Conservation (phyloP, 179 eudicot genomes). For the Drosera spatulata region DNA sequence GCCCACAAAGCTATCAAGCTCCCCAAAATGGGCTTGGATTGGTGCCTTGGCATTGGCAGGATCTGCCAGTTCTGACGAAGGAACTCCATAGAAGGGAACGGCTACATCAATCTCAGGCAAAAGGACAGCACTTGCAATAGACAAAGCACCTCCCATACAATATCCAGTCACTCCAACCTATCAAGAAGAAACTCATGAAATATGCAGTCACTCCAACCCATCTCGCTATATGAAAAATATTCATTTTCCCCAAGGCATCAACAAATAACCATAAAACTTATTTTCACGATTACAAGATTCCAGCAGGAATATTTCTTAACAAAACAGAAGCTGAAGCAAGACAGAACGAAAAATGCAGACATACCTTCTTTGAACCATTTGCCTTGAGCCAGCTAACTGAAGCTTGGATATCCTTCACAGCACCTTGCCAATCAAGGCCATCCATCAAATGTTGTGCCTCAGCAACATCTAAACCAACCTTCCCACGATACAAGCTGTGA, state of each 20-base stretch:
- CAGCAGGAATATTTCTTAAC: conserved; percentile 19
- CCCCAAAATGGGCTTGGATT: conserved; percentile 87
- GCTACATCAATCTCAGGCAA: conserved; percentile 82
- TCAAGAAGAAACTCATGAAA: neutral
- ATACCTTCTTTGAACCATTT: too few species aligned
- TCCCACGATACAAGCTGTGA: conserved; percentile 79
- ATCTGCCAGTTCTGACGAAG: conserved; percentile 74
- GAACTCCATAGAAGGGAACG: conserved; percentile 79
- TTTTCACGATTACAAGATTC: neutral
- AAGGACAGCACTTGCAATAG: conserved; percentile 72
- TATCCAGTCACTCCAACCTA: conserved; percentile 94
- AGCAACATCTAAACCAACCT: conserved; percentile 17
- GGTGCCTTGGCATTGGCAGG: conserved; percentile 74
- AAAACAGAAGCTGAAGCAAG: too few species aligned
- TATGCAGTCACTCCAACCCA: too few species aligned
- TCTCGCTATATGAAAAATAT: too few species aligned
- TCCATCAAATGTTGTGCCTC: conserved; percentile 97
- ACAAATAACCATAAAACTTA: neutral
- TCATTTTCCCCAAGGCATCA: neutral
- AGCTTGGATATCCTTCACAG: conserved; percentile 84
- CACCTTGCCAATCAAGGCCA: conserved; percentile 88
- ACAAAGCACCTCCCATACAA: conserved; percentile 97
- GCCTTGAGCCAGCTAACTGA: conserved; percentile 86
- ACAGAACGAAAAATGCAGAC: too few species aligned
- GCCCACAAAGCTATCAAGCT: conserved; percentile 61